Evolutionary conservation across 805 yeast species (phyloP).

Genomic region (Sugiyamaella mastotermitis): DNA sequence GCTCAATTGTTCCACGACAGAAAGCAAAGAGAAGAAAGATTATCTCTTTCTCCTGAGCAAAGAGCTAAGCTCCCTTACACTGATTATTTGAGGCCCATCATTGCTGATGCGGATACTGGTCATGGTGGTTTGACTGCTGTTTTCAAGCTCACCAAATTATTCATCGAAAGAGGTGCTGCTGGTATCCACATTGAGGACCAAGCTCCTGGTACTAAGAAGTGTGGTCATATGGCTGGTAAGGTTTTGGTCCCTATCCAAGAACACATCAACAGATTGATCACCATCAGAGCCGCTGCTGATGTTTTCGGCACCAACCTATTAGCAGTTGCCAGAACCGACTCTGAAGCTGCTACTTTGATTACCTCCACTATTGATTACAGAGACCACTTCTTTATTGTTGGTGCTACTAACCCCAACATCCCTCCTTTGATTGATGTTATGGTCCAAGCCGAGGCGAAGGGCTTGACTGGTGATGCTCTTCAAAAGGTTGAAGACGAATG

Average conservation of each 20-base stretch:
- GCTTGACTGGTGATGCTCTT: constrained; percentile 65
- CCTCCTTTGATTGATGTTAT: constrained; percentile 70
- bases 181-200: constrained; percentile 99
- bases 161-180: constrained; percentile 97
- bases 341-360: constrained; percentile 94
- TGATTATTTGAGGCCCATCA: constrained; percentile 89
- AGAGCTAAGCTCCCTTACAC: constrained; percentile 65
- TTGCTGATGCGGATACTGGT: constrained; percentile 98
- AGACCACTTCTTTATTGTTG: constrained; percentile 88
- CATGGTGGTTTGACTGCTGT: constrained; percentile 98
- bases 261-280: constrained; percentile 89
- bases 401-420: constrained; percentile 80
- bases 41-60: constrained; percentile 50
- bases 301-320: constrained; percentile 81
- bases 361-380: constrained; percentile 91
- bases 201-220: constrained; percentile 97
- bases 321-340: constrained; percentile 91
- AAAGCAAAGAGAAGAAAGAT: constrained; percentile 84
- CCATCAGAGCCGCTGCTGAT: constrained; percentile 93
- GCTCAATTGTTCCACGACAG: constrained; percentile 97
- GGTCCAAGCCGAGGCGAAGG: constrained; percentile 74
- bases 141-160: constrained; percentile 89
- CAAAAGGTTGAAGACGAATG: constrained; percentile 75
- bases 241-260: constrained; percentile 96
- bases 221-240: constrained; percentile 99